Evolutionary conservation across 495 filamentous ascomycete genomes (phyloP), one percentile per base, ranked within the genome.

Genomic region (Neurospora sp.): DNA sequence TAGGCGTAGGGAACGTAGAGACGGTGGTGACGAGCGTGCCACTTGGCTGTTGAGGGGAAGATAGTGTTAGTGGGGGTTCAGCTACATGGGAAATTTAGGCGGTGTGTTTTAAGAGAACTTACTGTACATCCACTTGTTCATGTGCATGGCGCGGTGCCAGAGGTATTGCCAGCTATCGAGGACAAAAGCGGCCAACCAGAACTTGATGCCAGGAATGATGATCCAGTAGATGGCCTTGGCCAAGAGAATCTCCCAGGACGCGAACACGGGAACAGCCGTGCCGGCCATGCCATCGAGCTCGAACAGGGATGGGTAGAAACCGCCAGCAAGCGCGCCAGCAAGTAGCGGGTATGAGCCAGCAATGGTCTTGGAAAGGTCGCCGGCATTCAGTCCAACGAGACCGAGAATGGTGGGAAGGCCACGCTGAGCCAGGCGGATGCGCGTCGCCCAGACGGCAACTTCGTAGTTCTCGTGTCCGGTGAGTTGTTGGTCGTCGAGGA

Each of bases 121-220:
- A 97, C 94, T 92, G 86, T 99, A 99, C 74, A 99, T 90, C 92
- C 93, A 98, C 78, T 92, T 92, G 82, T 96, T 95, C 83, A 94
- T 82, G 80, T 99, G 96, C 94, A 98, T 97, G 46, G 89, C 88
- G 37, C 96, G 91, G 84, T 99, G 96, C 79, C 91, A 86, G 83
- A 97, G 97, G 84, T 99, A 99, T 77, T 99, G 94, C 93, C 94
- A 97, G 41, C 94, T 96, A 83, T 99, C 96, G 73, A 97, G 86
- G 73, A 93, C 81, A 73, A 86, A 83, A 75, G 94, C 87, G 41
- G 89, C 96, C 40, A 92, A 71, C 73, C 87, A 81, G 76, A 97
- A 88, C 80, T 97, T 94, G 59, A 93, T 70, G 18, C 84, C 84
- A 3, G 96, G 96, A 61, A 97, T 84, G 35, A 93, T 79, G 71